A percentile compares a stretch with the other conserved stretches of the same genome.
phyloP scores from a whole-genome alignment of 106 monocot species.

The Apostasia ramifera region DNA sequence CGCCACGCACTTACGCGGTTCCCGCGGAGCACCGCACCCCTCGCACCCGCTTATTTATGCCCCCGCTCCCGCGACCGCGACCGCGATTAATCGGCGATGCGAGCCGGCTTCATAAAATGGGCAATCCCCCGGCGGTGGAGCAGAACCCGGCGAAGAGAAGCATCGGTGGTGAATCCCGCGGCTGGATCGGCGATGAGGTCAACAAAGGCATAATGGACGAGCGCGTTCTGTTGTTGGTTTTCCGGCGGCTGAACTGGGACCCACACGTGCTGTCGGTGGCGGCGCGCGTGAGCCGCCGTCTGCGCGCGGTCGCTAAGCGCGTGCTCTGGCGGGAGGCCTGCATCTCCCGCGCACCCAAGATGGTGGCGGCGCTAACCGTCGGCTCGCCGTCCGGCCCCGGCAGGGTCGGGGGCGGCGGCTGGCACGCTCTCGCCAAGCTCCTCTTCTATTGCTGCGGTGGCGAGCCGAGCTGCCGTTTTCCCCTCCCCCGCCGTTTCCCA shows the following conservation, averaged over 20 bases:
- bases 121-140: neutral
- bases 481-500: neutral
- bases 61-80: too few relatives aligned
- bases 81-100: too few relatives aligned
- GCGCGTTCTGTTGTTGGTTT: conserved; percentile 48
- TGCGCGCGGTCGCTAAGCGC: conserved; percentile 53
- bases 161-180: neutral
- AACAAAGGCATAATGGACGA: conserved; percentile 56
- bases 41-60: too few relatives aligned
- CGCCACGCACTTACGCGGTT: too few relatives aligned
- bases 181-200: neutral
- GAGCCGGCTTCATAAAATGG: neutral
- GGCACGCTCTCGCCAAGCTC: conserved; percentile 60
- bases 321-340: conserved; percentile 76
- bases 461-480: neutral
- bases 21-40: too few relatives aligned
- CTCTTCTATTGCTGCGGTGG: conserved; percentile 51
- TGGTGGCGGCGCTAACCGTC: conserved; percentile 22
- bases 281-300: conserved; percentile 54
- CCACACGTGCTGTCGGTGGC: conserved; percentile 30
- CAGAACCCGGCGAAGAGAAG: neutral
- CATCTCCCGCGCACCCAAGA: conserved; percentile 48
- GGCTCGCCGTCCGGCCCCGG: conserved; percentile 4
- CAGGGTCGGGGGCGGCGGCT: conserved; percentile 34
- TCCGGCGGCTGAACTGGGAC: conserved; percentile 59